Percentiles rank a stretch among this genome's conserved stretches.
phyloP scores from a whole-genome alignment of 208 protist species.

The Acanthamoeba culbertsoni region DNA sequence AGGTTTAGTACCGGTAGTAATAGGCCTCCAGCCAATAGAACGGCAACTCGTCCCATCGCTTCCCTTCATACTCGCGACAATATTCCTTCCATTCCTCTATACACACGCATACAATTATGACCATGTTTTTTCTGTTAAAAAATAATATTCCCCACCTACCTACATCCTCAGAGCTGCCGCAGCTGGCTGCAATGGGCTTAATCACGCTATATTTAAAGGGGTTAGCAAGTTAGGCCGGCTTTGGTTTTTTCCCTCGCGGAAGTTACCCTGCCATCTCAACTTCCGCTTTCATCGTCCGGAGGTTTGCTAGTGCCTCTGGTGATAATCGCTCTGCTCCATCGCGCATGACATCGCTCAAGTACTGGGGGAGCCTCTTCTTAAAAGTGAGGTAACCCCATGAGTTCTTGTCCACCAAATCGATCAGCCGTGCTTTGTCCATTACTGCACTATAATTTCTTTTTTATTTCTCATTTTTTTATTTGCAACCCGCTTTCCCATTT shows the following conservation, averaged over 20 bases:
- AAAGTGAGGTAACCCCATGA: conserved; percentile 23
- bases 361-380: not conserved
- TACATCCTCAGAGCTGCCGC: not conserved
- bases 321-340: not conserved
- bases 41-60: conserved; percentile 6
- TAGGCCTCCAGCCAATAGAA: conserved; percentile 51
- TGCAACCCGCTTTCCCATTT: not conserved
- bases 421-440: not conserved
- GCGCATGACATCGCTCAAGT: not conserved
- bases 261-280: not conserved
- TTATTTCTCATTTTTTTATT: not conserved
- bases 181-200: not conserved
- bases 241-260: too few species aligned
- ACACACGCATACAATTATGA: not conserved
- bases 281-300: not conserved
- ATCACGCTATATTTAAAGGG: not conserved
- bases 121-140: not conserved
- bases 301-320: not conserved
- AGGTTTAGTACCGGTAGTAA: not conserved
- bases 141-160: not conserved
- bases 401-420: not conserved
- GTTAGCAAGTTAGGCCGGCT: too few species aligned
- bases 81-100: conserved; percentile 40
- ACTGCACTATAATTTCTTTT: not conserved
- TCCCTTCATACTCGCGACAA: not conserved